Evolutionary conservation across 495 filamentous ascomycete genomes (phyloP).

Genomic region (Hyaloscypha bicolor): DNA sequence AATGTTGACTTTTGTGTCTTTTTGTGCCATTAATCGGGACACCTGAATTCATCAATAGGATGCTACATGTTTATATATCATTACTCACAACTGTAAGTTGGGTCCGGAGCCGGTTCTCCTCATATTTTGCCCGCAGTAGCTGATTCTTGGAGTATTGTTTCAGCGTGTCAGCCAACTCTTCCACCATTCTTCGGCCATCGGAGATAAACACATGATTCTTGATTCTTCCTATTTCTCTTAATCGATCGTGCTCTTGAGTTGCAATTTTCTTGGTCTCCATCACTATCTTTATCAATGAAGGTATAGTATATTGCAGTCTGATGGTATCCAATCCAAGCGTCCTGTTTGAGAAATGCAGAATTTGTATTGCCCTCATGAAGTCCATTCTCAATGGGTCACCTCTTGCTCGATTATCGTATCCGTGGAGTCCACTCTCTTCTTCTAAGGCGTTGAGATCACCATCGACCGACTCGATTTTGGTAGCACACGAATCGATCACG

Average conservation of each 20-base stretch:
- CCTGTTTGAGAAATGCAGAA: background rate
- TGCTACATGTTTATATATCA: background rate
- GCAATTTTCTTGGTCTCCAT: background rate
- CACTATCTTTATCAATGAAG: background rate
- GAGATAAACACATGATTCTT: background rate
- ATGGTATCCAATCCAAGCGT: background rate
- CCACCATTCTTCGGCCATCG: background rate
- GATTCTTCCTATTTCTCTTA: background rate
- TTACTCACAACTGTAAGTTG: background rate
- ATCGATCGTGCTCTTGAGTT: background rate
- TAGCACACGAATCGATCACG: background rate
- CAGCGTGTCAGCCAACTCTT: background rate
- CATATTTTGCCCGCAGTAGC: background rate
- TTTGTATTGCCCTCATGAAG: background rate
- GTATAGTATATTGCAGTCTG: background rate
- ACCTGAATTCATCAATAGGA: constrained; percentile 1
- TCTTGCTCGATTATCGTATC: background rate
- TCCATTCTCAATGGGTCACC: background rate
- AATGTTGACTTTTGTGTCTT: constrained; percentile 15
- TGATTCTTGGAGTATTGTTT: background rate
- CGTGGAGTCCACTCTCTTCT: background rate
- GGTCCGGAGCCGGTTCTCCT: background rate
- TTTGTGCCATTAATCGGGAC: constrained; percentile 21
- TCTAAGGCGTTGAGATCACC: background rate
- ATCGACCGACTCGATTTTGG: background rate